Evolutionary conservation across 305 asterid genomes (phyloP).

Genomic region (Solanum chacoense): DNA sequence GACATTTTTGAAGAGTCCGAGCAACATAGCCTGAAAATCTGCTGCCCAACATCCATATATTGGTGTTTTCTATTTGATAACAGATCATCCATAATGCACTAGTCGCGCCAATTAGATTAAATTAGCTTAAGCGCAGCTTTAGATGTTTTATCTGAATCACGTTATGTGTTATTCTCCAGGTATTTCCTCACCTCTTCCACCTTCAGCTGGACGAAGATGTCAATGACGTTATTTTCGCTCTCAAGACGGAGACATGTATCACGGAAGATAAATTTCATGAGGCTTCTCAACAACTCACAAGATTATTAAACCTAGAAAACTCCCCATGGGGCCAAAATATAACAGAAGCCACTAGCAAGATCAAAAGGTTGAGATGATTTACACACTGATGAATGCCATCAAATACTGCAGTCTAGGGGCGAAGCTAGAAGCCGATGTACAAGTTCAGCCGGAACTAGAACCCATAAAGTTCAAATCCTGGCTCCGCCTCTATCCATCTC

Average conservation of each 20-base stretch:
- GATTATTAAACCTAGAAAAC: constrained; percentile 28
- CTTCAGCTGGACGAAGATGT: constrained; percentile 85
- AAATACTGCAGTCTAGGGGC: background rate
- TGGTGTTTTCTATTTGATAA: background rate
- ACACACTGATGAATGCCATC: background rate
- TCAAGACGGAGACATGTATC: constrained; percentile 28
- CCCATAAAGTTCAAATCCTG: background rate
- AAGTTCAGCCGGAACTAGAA: background rate
- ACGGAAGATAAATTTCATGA: constrained; percentile 32
- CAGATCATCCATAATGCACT: background rate
- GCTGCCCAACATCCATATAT: background rate
- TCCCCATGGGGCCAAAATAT: constrained; percentile 28
- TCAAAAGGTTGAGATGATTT: constrained; percentile 32
- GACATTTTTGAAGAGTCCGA: background rate
- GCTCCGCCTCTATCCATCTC: background rate
- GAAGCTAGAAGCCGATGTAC: background rate
- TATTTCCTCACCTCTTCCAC: constrained; percentile 48
- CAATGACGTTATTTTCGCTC: constrained; percentile 74
- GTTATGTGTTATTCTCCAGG: constrained; percentile 31
- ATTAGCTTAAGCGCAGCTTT: background rate
- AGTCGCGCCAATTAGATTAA: background rate
- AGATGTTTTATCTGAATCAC: background rate
- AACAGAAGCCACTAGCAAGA: constrained; percentile 28
- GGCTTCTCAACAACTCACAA: constrained; percentile 31
- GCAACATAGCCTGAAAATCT: background rate